phyloP scores from a whole-genome alignment of 2,329 filamentous ascomycete species.

The Colletotrichum lupini region DNA sequence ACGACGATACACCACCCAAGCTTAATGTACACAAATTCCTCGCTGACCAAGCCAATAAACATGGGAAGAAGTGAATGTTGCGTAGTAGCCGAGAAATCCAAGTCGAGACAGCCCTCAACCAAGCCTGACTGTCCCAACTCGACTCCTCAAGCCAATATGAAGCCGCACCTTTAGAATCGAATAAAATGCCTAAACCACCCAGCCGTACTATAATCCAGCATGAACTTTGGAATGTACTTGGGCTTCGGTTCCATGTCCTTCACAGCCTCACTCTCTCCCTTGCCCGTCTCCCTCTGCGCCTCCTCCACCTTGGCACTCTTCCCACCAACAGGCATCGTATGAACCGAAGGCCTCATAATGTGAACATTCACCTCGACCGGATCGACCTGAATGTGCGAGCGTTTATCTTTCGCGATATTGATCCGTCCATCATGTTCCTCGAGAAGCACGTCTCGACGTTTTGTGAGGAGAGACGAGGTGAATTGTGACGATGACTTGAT shows the following conservation, averaged over 20 bases:
- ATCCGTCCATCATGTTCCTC: neutral
- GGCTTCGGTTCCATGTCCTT: neutral
- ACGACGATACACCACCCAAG: too few species aligned
- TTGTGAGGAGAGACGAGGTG: neutral
- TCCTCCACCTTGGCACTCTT: neutral
- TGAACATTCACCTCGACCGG: conserved; percentile 6
- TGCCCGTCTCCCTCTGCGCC: neutral
- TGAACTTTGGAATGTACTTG: conserved; percentile 12
- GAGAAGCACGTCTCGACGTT: neutral
- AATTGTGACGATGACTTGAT: neutral
- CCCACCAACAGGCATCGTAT: neutral
- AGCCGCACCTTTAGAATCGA: neutral
- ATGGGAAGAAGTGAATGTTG: too few species aligned
- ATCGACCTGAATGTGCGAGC: conserved; percentile 12
- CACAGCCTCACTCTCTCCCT: neutral
- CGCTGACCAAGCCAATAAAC: too few species aligned
- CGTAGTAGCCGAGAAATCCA: neutral
- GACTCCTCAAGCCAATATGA: neutral
- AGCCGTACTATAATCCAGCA: neutral
- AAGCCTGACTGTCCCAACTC: neutral
- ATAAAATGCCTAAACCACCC: neutral
- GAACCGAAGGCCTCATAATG: neutral
- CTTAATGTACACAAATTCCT: too few species aligned
- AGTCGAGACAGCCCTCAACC: neutral
- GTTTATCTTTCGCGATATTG: neutral